phyloP scores from a whole-genome alignment of 2,329 filamentous ascomycete species.

The Taxawa tesnikishii region DNA sequence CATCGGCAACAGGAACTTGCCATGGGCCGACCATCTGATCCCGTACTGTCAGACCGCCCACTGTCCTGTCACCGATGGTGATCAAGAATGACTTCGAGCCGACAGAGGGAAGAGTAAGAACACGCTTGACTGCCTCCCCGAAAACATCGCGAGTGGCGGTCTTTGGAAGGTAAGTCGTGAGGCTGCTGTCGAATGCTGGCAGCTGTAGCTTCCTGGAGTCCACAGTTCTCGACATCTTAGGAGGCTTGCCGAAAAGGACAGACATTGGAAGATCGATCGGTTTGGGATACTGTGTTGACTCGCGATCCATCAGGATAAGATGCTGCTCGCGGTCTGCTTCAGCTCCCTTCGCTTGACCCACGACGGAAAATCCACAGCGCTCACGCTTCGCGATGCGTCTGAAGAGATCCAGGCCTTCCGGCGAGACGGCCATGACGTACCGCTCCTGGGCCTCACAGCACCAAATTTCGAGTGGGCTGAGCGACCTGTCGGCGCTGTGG shows the following conservation, averaged over 20 bases:
- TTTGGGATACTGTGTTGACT: conserved; percentile 59
- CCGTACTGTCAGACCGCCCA: conserved; percentile 75
- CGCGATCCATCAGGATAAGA: conserved; percentile 69
- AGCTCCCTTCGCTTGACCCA: conserved; percentile 58
- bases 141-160: conserved; percentile 14
- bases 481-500: conserved; percentile 76
- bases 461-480: conserved; percentile 96
- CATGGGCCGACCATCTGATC: conserved; percentile 96
- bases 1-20: conserved; percentile 89
- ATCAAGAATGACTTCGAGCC: conserved; percentile 97
- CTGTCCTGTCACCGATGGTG: conserved; percentile 86
- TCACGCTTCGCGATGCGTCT: conserved; percentile 63
- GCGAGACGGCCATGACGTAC: conserved; percentile 82
- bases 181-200: conserved; percentile 60
- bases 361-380: conserved; percentile 83
- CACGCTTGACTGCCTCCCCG: conserved; percentile 62
- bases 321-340: conserved; percentile 54
- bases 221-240: conserved; percentile 67
- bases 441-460: conserved; percentile 95
- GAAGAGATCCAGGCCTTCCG: conserved; percentile 63
- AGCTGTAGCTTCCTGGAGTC: conserved; percentile 56
- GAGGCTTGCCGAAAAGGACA: conserved; percentile 75
- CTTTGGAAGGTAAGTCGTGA: conserved; percentile 54
- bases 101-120: conserved; percentile 75
- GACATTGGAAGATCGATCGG: conserved; percentile 87